Conservation (phyloP, 2,329 filamentous ascomycete species). For the Hypoxylon sp. region DNA sequence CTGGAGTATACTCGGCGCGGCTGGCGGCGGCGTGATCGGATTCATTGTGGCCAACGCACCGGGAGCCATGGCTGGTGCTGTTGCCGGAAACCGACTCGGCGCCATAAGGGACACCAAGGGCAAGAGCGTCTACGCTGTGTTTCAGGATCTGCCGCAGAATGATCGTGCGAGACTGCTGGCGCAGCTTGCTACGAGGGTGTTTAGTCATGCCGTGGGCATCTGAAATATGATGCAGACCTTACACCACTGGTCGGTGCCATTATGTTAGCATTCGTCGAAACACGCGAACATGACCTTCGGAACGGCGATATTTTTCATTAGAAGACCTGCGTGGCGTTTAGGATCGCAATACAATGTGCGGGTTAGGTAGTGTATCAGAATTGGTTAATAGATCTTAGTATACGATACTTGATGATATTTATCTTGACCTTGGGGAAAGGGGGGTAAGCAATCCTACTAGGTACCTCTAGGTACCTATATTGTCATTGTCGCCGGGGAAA, state of each 20-base stretch:
- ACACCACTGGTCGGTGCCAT: background rate
- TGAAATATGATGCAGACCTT: slow-evolving; percentile 42
- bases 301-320: background rate
- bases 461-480: no score
- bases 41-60: slow-evolving; percentile 96
- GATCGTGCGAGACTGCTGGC: slow-evolving; percentile 85
- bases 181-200: slow-evolving; percentile 87
- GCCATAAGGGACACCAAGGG: slow-evolving; percentile 89
- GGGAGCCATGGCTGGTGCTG: slow-evolving; percentile 87
- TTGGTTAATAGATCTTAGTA: slow-evolving; percentile 6
- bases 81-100: slow-evolving; percentile 92
- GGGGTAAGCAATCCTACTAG: background rate
- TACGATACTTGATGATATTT: background rate
- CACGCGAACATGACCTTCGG: background rate
- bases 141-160: slow-evolving; percentile 83
- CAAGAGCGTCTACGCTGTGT: slow-evolving; percentile 95
- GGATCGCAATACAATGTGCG: slow-evolving; percentile 3
- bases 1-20: slow-evolving; percentile 86
- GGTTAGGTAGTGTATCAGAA: slow-evolving; percentile 2
- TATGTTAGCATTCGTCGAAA: background rate
- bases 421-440: background rate
- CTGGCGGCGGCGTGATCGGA: slow-evolving; percentile 89
- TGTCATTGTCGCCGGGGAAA: no score
- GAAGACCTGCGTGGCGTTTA: slow-evolving; percentile 27
- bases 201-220: slow-evolving; percentile 79